Evolutionary conservation across 192 early-diverging fungal genomes (phyloP), one percentile per base, ranked within the genome.

Genomic region (Nowakowskiella sp.): DNA sequence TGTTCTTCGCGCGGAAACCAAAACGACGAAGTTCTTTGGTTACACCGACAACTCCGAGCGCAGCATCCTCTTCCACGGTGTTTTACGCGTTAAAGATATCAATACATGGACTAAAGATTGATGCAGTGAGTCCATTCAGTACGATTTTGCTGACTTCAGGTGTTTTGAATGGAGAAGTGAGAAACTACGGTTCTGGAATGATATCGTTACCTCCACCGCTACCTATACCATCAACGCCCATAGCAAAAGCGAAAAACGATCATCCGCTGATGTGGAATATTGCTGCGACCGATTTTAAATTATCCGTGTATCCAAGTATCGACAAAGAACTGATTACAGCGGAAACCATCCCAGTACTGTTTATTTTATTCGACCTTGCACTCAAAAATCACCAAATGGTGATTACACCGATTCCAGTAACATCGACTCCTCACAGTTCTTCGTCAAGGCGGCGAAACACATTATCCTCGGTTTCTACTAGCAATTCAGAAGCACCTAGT

Each of bases 81-180:
- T 42, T 75, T 24, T 85, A 76, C 54, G 71, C 70, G 23, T 50
- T 86, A 28, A 81, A 83, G 47, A 70, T 87, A 26, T 65, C 66
- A 10, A 51, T 87, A 0, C 60, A 69, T 21, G 86, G 86, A 4
- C 44, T 87, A 1, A 62, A 62, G 6, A 68, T 90, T 10, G 58
- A 72, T 19, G 82, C 83, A 13, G 61, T 65, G 2, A 81, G 82
- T 55, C 88, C 86, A 0, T 69, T 33, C 62, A 28, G 76, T 74
- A 7, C 46, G 6, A 39, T 68, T 2, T 24, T 56, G 4, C 79
- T 87, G 45, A 78, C 82, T 54, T 80, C 81, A 2, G 75, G 79
- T 31, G 43, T 75, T 1, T 53, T 87, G 4, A 63, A 74, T 43
- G 85, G 80, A 2, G 62, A 71, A 54, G 57, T 82, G 33, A 79